Percentiles rank a stretch among this genome's conserved stretches.
Evolutionary conservation across 805 yeast species (phyloP).

Genomic region (Ascoidea rubescens): DNA sequence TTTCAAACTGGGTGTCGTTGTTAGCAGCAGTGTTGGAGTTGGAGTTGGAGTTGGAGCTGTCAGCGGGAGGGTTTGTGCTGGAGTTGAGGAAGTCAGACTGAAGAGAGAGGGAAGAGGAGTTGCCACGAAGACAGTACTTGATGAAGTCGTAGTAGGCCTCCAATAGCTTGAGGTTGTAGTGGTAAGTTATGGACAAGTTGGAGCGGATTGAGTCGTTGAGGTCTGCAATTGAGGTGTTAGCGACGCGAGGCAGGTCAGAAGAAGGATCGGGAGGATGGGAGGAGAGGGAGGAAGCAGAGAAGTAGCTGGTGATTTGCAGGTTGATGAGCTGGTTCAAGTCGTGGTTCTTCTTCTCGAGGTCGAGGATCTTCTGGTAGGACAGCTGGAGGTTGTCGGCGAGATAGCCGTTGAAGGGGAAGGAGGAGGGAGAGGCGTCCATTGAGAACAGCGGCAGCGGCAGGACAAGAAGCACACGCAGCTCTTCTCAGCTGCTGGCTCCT

Average conservation of each 20-base stretch:
- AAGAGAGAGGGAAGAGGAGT: conserved; percentile 3
- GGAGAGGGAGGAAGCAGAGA: neutral
- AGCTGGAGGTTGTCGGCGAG: conserved; percentile 10
- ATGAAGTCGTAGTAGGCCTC: conserved; percentile 11
- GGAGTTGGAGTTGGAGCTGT: conserved; percentile 5
- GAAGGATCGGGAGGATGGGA: neutral
- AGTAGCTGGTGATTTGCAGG: conserved; percentile 4
- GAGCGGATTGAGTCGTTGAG: conserved; percentile 7
- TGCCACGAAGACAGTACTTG: conserved; percentile 7
- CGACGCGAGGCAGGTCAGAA: neutral
- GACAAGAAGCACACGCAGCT: neutral
- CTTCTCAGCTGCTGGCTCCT: neutral
- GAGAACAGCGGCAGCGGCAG: neutral
- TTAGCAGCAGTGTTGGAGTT: conserved; percentile 10
- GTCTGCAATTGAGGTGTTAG: neutral
- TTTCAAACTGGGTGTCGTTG: conserved; percentile 15
- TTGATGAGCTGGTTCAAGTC: conserved; percentile 7
- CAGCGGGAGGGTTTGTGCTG: neutral
- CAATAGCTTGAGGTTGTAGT: conserved; percentile 8
- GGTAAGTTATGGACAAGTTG: conserved; percentile 7
- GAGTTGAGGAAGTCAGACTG: neutral
- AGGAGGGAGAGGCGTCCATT: neutral
- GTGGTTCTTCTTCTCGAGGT: conserved; percentile 10
- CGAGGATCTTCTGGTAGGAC: conserved; percentile 9
- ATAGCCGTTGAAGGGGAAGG: neutral